A percentile compares a stretch with the other conserved stretches of the same genome.
These are phyloP conservation scores for Rubia peregrina DNA, from an alignment of 305 asterid genomes.

Conservation along the genomic window DNA sequence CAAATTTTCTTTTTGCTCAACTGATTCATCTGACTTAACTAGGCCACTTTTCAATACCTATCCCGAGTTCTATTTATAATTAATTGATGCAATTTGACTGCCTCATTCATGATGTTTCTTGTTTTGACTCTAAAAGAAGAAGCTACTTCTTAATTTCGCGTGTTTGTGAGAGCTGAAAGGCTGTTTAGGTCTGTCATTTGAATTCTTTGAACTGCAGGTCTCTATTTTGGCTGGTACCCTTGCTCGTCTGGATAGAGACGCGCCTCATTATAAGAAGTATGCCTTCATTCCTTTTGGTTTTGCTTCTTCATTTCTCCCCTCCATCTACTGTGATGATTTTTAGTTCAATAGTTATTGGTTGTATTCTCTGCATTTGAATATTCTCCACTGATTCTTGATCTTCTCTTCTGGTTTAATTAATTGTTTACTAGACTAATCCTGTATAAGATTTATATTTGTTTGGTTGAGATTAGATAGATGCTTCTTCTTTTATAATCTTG, in stretches of 20 bases:
- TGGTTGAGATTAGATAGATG: neutral
- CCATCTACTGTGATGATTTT: neutral
- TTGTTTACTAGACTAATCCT: neutral
- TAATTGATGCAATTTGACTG: neutral
- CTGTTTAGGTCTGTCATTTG: neutral
- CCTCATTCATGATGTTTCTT: neutral
- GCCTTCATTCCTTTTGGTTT: slow-evolving; percentile 18
- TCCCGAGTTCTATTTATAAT: neutral
- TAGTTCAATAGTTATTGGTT: neutral
- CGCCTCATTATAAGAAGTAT: slow-evolving; percentile 90
- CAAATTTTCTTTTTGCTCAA: neutral
- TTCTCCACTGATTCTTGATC: neutral
- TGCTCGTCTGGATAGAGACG: slow-evolving; percentile 99
- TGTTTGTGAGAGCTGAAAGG: neutral
- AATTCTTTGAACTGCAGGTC: slow-evolving; percentile 50
- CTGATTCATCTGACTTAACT: neutral
- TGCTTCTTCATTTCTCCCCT: slow-evolving; percentile 7
- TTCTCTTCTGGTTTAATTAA: neutral
- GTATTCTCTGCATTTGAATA: neutral
- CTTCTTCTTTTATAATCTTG: neutral
- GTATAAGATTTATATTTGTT: neutral
- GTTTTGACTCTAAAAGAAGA: neutral
- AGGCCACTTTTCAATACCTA: neutral
- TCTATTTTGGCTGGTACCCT: slow-evolving; percentile 97
- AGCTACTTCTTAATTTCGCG: neutral